Percentiles rank a stretch among this genome's conserved stretches.
phyloP scores from a whole-genome alignment of 768 basidiomycete species.

The Mycena galericulata region DNA sequence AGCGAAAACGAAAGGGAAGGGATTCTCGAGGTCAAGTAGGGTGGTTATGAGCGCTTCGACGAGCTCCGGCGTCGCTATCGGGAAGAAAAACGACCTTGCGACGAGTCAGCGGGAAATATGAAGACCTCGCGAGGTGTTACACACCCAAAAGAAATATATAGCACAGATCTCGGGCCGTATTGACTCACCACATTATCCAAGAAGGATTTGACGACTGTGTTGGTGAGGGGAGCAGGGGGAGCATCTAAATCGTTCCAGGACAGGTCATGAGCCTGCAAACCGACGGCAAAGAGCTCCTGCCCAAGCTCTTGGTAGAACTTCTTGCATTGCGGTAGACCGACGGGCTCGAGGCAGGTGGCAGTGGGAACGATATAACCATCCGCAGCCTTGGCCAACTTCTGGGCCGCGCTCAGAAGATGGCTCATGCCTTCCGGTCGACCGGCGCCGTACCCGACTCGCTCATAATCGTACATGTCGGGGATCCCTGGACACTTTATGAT shows the following conservation, averaged over 20 bases:
- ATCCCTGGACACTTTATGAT: constrained; percentile 15
- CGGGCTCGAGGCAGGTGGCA: constrained; percentile 4
- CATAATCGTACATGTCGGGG: constrained; percentile 32
- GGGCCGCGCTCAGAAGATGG: background rate
- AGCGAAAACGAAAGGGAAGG: constrained; percentile 26
- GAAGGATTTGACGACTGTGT: constrained; percentile 1
- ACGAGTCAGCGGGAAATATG: background rate
- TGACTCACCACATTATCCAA: constrained; percentile 5
- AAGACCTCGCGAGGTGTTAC: background rate
- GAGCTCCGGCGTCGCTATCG: constrained; percentile 16
- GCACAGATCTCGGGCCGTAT: constrained; percentile 21
- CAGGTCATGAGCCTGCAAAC: constrained; percentile 15
- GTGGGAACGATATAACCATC: constrained; percentile 19
- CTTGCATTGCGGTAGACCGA: constrained; percentile 5
- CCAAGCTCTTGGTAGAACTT: constrained; percentile 6
- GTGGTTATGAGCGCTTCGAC: constrained; percentile 25
- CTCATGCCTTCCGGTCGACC: background rate
- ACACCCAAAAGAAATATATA: constrained; percentile 34
- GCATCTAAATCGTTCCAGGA: background rate
- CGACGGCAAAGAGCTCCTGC: constrained; percentile 23
- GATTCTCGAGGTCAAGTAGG: constrained; percentile 7
- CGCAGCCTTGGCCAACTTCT: constrained; percentile 6
- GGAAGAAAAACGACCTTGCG: constrained; percentile 26
- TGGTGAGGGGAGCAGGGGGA: background rate
- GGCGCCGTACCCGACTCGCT: constrained; percentile 4